Percentiles rank a stretch among this genome's conserved stretches.
phyloP scores from a whole-genome alignment of 768 basidiomycete genomes.

The Podaxis sp. region DNA sequence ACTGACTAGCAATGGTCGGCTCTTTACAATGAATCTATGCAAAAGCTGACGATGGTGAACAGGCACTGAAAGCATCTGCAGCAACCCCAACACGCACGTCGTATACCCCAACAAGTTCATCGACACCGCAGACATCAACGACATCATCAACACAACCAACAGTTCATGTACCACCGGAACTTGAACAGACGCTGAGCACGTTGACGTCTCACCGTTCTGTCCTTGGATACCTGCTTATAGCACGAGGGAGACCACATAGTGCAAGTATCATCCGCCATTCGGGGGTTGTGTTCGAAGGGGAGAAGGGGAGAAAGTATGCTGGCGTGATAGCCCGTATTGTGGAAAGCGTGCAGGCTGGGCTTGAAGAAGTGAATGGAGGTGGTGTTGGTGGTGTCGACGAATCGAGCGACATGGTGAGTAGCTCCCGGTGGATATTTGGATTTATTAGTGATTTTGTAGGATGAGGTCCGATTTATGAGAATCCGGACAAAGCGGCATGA shows the following conservation, averaged over 20 bases:
- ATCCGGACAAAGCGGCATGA: constrained; percentile 92
- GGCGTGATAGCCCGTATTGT: constrained; percentile 73
- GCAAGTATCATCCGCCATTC: constrained; percentile 82
- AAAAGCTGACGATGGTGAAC: not conserved
- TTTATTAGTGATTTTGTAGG: constrained; percentile 42
- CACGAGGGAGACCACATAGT: constrained; percentile 56
- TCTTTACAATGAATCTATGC: not conserved
- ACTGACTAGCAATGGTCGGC: constrained; percentile 5
- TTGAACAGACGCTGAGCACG: constrained; percentile 75
- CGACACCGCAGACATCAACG: constrained; percentile 18
- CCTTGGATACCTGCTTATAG: constrained; percentile 82
- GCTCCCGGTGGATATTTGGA: not conserved
- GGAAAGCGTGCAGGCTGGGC: constrained; percentile 70
- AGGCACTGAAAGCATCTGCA: not conserved
- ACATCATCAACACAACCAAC: constrained; percentile 9
- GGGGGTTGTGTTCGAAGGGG: constrained; percentile 84
- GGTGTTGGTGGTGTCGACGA: constrained; percentile 30
- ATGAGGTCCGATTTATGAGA: constrained; percentile 84
- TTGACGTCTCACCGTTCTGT: constrained; percentile 84
- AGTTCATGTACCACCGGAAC: constrained; percentile 62
- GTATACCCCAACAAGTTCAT: constrained; percentile 22
- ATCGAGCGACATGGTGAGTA: constrained; percentile 47
- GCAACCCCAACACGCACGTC: constrained; percentile 15
- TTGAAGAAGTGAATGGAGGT: constrained; percentile 74
- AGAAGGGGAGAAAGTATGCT: constrained; percentile 77